phyloP scores from a whole-genome alignment of 495 filamentous ascomycete genomes.

The Cercophora samala region DNA sequence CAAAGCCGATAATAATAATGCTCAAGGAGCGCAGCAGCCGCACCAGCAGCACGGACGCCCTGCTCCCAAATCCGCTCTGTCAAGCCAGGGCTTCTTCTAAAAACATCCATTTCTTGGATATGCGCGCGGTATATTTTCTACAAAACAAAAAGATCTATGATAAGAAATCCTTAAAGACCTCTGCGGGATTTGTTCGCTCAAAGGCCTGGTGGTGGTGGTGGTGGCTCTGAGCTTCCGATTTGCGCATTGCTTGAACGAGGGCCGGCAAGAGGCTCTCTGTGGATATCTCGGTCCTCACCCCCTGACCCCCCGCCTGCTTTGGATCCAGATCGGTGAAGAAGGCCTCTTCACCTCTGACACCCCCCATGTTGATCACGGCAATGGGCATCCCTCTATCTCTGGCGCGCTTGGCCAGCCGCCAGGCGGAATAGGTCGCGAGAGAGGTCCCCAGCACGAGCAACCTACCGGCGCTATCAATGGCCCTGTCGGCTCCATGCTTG shows the following conservation, averaged over 20 bases:
- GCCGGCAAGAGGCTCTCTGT: slow-evolving; percentile 54
- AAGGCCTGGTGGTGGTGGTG: not conserved
- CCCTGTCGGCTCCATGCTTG: slow-evolving; percentile 73
- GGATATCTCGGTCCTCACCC: slow-evolving; percentile 51
- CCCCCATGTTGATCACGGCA: slow-evolving; percentile 78
- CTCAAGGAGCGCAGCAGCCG: no score
- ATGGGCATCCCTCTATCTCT: slow-evolving; percentile 80
- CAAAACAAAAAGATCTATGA: slow-evolving; percentile 43
- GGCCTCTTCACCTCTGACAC: slow-evolving; percentile 71
- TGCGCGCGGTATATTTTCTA: slow-evolving; percentile 9
- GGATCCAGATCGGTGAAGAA: slow-evolving; percentile 57
- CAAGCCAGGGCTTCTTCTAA: slow-evolving; percentile 42
- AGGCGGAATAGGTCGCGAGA: slow-evolving; percentile 91
- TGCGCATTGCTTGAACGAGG: slow-evolving; percentile 45
- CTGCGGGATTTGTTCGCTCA: slow-evolving; percentile 16
- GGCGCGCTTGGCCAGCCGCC: slow-evolving; percentile 80
- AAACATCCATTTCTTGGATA: not conserved
- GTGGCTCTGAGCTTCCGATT: slow-evolving; percentile 4
- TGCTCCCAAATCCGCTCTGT: slow-evolving; percentile 11
- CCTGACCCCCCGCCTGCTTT: slow-evolving; percentile 45
- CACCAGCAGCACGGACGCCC: slow-evolving; percentile 8
- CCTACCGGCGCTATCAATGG: slow-evolving; percentile 68
- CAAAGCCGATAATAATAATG: not conserved
- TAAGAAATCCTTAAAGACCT: slow-evolving; percentile 51
- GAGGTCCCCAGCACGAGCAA: slow-evolving; percentile 83